These are phyloP conservation scores for Trichosporon asahii DNA, from an alignment of 1,284 basidiomycete species.

Conservation along the genomic window DNA sequence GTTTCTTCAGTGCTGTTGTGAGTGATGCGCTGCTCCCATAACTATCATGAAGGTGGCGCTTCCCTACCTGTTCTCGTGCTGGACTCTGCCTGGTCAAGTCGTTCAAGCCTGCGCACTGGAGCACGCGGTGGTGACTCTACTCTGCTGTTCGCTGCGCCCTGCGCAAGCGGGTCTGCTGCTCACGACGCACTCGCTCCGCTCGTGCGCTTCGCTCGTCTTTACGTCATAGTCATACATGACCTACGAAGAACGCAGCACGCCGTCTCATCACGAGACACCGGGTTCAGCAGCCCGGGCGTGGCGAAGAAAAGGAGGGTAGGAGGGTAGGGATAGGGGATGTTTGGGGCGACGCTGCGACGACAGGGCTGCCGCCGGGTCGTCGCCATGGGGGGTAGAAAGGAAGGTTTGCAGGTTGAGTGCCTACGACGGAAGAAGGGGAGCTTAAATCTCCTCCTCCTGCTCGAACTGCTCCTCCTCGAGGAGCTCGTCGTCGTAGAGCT, in stretches of 20 bases:
- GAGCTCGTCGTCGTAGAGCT: constrained; percentile 53
- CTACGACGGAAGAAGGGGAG: constrained; percentile 32
- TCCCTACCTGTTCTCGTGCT: too few relatives aligned
- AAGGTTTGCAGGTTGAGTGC: constrained; percentile 14
- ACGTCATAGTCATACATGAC: constrained; percentile 7
- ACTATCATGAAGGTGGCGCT: too few relatives aligned
- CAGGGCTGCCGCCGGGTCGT: constrained; percentile 26
- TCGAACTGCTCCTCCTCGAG: constrained; percentile 40
- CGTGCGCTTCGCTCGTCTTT: neutral
- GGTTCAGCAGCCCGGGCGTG: constrained; percentile 29
- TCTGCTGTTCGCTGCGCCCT: too few relatives aligned
- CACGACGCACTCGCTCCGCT: too few relatives aligned
- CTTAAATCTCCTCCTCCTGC: constrained; percentile 44
- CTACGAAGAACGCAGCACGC: constrained; percentile 40
- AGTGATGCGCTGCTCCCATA: too few relatives aligned
- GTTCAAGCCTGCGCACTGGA: too few relatives aligned
- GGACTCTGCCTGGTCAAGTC: too few relatives aligned
- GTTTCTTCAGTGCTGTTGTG: too few relatives aligned
- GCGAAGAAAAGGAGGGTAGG: constrained; percentile 9
- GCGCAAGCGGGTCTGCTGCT: too few relatives aligned
- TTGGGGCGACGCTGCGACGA: constrained; percentile 21
- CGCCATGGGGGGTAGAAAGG: constrained; percentile 14
- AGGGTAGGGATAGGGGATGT: constrained; percentile 1
- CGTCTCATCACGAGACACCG: constrained; percentile 50
- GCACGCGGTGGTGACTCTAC: too few relatives aligned